These are phyloP conservation scores for Wickerhamiella nectarea DNA, from an alignment of 805 yeast genomes.

Conservation along the genomic window DNA sequence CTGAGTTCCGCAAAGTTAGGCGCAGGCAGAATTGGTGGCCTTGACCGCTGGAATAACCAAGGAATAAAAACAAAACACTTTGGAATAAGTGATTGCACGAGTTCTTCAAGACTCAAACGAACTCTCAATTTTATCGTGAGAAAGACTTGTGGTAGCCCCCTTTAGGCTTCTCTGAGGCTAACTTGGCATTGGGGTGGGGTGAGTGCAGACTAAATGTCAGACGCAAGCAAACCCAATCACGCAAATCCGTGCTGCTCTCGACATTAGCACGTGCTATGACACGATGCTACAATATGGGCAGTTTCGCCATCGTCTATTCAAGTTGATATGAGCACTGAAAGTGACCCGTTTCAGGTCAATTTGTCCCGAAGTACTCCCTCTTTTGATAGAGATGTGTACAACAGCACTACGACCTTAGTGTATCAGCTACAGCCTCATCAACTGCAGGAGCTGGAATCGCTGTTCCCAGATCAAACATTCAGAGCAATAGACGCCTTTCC, in stretches of 20 bases:
- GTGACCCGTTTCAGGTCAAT: neutral
- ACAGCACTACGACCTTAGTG: neutral
- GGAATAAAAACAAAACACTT: too few species aligned
- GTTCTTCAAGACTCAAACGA: too few species aligned
- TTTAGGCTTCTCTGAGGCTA: too few species aligned
- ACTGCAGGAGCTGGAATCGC: neutral
- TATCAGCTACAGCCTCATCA: conserved; percentile 5
- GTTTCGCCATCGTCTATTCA: neutral
- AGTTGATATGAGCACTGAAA: neutral
- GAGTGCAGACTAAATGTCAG: too few species aligned
- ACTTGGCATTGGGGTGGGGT: too few species aligned
- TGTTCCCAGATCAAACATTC: neutral
- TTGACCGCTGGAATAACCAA: too few species aligned
- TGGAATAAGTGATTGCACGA: too few species aligned
- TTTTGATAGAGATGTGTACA: neutral
- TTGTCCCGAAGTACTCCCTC: neutral
- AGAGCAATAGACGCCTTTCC: neutral
- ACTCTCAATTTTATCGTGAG: too few species aligned
- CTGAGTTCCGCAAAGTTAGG: too few species aligned
- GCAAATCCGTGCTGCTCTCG: neutral
- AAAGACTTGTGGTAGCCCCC: too few species aligned
- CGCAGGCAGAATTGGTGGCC: too few species aligned
- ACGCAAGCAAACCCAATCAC: too few species aligned
- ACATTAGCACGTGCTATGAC: neutral
- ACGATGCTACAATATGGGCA: neutral